Evolutionary conservation across 1,284 basidiomycete genomes (phyloP).

Genomic region (Ceraceosorus bombacis): DNA sequence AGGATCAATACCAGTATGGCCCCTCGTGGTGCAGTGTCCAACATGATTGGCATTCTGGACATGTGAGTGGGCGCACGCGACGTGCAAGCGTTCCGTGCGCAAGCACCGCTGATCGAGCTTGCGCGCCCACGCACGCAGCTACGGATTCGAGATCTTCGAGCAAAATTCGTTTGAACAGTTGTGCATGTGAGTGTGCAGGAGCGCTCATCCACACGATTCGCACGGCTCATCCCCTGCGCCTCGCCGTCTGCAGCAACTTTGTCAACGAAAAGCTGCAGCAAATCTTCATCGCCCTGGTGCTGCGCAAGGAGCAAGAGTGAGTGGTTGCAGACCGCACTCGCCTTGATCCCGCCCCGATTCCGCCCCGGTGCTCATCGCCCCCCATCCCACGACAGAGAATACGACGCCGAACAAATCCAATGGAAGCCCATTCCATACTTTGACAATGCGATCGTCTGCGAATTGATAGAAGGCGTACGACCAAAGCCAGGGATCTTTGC

Average conservation of each 20-base stretch:
- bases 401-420: constrained; percentile 94
- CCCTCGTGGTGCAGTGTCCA: constrained; percentile 60
- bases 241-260: constrained; percentile 69
- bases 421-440: constrained; percentile 84
- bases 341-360: too few relatives aligned
- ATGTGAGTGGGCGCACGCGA: constrained; percentile 51
- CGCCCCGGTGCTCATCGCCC: too few relatives aligned
- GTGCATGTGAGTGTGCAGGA: constrained; percentile 52
- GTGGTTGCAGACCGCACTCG: neutral
- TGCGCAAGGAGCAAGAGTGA: constrained; percentile 92
- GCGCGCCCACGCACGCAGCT: constrained; percentile 14
- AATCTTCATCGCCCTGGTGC: constrained; percentile 92
- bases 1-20: constrained; percentile 96
- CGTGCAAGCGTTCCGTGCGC: too few relatives aligned
- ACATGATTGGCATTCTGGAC: constrained; percentile 92
- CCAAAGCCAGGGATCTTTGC: constrained; percentile 91
- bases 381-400: constrained; percentile 56
- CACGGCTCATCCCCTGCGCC: too few relatives aligned
- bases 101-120: constrained; percentile 54
- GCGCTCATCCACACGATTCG: too few relatives aligned
- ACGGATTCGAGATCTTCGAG: constrained; percentile 89
- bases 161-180: constrained; percentile 99
- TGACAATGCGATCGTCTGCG: constrained; percentile 71
- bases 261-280: constrained; percentile 98
- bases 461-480: constrained; percentile 89